These are phyloP conservation scores for Ophioceras dolichostomum DNA, from an alignment of 2,329 filamentous ascomycete genomes.

Conservation along the genomic window DNA sequence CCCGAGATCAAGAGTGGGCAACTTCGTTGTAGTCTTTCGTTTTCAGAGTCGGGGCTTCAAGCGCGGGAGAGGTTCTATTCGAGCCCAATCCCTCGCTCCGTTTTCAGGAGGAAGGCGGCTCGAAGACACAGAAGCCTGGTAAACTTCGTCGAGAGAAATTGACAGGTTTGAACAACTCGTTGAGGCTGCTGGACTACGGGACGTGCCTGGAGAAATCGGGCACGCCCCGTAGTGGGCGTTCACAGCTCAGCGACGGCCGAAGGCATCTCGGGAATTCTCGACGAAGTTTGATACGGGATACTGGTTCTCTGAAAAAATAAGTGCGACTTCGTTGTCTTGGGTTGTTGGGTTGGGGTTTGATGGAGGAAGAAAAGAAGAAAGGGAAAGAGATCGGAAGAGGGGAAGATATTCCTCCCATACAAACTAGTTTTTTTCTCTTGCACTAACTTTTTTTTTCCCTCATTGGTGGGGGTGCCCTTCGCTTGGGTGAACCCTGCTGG, in stretches of 20 bases:
- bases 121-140: conserved; percentile 38
- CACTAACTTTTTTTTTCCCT: conserved; percentile 17
- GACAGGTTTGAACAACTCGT: conserved; percentile 54
- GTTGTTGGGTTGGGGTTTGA: conserved; percentile 20
- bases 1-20: neutral
- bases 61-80: conserved; percentile 5
- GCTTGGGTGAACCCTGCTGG: neutral
- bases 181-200: conserved; percentile 79
- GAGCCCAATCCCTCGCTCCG: neutral
- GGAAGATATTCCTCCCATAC: conserved; percentile 13
- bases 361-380: conserved; percentile 19
- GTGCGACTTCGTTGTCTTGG: conserved; percentile 57
- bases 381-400: conserved; percentile 16
- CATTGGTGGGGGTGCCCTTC: conserved; percentile 4
- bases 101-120: conserved; percentile 9
- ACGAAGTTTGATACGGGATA: conserved; percentile 46
- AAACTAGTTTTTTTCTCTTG: conserved; percentile 15
- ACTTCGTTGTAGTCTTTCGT: conserved; percentile 9
- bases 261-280: conserved; percentile 54
- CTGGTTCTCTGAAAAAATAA: conserved; percentile 23
- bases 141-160: conserved; percentile 57
- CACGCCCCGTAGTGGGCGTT: conserved; percentile 69
- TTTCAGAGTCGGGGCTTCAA: conserved; percentile 21
- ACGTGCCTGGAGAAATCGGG: conserved; percentile 38
- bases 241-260: conserved; percentile 83